These are phyloP conservation scores for Chlorella sp. DNA, from an alignment of 139 green algal species.

Conservation along the genomic window DNA sequence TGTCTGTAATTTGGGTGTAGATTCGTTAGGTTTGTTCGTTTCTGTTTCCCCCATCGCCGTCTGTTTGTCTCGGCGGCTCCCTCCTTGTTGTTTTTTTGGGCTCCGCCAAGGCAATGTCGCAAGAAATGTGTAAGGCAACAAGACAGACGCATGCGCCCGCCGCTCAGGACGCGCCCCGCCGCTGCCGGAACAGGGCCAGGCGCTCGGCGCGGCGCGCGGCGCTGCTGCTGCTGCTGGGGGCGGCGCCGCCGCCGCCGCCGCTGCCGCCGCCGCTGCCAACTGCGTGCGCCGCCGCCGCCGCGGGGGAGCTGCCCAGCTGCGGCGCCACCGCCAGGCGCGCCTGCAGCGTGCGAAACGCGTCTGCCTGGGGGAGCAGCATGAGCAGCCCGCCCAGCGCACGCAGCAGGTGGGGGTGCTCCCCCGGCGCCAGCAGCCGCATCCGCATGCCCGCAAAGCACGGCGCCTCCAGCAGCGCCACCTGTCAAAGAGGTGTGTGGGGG, in stretches of 20 bases:
- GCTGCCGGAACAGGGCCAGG: no score
- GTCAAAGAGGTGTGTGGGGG: no score
- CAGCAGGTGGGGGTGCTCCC: slow-evolving; percentile 69
- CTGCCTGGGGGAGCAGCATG: slow-evolving; percentile 93
- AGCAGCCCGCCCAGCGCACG: slow-evolving; percentile 86
- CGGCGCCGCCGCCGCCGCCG: background rate
- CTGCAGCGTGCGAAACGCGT: slow-evolving; percentile 84
- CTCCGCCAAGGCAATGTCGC: no score
- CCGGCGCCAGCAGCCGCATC: slow-evolving; percentile 88
- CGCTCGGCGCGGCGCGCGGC: background rate
- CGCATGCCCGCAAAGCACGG: slow-evolving; percentile 91
- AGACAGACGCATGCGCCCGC: no score
- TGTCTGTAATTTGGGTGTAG: no score
- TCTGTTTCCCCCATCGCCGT: no score
- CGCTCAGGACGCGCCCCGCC: no score
- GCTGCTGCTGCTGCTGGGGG: background rate
- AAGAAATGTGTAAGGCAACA: no score
- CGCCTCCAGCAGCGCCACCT: slow-evolving; percentile 88
- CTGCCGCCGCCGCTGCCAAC: slow-evolving; percentile 4
- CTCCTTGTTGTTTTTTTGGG: no score
- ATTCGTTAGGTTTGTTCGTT: no score
- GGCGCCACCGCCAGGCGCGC: slow-evolving; percentile 57
- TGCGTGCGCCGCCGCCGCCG: slow-evolving; percentile 51
- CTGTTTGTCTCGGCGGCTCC: no score
- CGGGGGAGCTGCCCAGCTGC: slow-evolving; percentile 45